These are phyloP conservation scores for Eucalyptus grandis DNA, from an alignment of 345 rosid species.

Conservation along the genomic window DNA sequence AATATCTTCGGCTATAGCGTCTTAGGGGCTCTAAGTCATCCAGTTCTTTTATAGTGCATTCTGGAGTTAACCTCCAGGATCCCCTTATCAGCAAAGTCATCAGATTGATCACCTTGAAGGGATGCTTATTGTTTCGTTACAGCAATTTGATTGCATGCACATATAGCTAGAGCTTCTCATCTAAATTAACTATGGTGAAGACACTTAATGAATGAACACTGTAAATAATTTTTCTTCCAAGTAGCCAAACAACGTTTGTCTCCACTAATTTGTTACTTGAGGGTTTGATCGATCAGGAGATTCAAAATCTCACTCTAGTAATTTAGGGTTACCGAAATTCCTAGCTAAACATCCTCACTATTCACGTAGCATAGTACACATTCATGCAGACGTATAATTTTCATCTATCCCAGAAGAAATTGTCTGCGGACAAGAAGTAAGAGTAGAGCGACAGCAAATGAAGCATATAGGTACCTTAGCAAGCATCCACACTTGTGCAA, in stretches of 20 bases:
- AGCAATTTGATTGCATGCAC: background rate
- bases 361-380: background rate
- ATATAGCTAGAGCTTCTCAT: background rate
- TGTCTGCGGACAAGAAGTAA: background rate
- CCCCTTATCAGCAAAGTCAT: background rate
- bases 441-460: background rate
- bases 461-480: background rate
- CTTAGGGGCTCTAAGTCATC: background rate
- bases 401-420: background rate
- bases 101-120: background rate
- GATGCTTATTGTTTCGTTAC: background rate
- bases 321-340: background rate
- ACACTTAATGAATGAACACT: background rate
- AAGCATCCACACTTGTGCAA: background rate
- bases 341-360: background rate
- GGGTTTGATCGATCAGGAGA: background rate
- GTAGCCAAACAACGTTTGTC: background rate
- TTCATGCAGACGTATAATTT: background rate
- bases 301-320: background rate
- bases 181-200: background rate
- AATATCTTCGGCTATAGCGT: background rate
- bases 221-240: background rate
- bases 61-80: background rate
- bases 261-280: background rate
- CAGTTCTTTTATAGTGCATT: background rate